Conservation (phyloP, 1,284 basidiomycete species). For the Heterobasidion annosum region DNA sequence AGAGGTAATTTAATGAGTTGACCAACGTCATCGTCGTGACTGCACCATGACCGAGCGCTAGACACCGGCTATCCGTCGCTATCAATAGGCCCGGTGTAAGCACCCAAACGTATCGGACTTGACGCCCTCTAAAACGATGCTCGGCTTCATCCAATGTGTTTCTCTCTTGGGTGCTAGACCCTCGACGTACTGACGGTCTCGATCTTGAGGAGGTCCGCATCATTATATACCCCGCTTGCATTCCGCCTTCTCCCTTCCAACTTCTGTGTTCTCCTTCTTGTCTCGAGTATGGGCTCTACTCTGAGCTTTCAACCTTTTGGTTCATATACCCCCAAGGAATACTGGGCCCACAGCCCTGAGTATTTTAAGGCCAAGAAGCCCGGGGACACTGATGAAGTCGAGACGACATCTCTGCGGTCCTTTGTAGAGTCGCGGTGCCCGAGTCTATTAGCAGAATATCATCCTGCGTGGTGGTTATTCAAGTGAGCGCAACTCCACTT, state of each 20-base stretch:
- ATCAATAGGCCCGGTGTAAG: too few relatives aligned
- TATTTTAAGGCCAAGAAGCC: constrained; percentile 15
- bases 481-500: constrained; percentile 34
- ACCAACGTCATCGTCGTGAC: too few relatives aligned
- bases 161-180: too few relatives aligned
- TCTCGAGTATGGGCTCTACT: constrained; percentile 20
- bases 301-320: constrained; percentile 14
- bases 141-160: too few relatives aligned
- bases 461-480: constrained; percentile 62
- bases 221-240: neutral
- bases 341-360: constrained; percentile 26
- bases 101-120: too few relatives aligned
- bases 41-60: too few relatives aligned
- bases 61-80: too few relatives aligned
- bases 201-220: too few relatives aligned
- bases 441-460: constrained; percentile 44
- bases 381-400: constrained; percentile 13
- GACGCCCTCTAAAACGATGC: too few relatives aligned
- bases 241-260: too few relatives aligned
- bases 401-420: constrained; percentile 33
- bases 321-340: constrained; percentile 21
- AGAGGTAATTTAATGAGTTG: too few relatives aligned
- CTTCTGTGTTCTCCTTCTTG: neutral
- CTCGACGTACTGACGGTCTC: too few relatives aligned
- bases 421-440: constrained; percentile 51